These are phyloP conservation scores for Cercospora sp. DNA, from an alignment of 2,329 filamentous ascomycete species.

Conservation along the genomic window DNA sequence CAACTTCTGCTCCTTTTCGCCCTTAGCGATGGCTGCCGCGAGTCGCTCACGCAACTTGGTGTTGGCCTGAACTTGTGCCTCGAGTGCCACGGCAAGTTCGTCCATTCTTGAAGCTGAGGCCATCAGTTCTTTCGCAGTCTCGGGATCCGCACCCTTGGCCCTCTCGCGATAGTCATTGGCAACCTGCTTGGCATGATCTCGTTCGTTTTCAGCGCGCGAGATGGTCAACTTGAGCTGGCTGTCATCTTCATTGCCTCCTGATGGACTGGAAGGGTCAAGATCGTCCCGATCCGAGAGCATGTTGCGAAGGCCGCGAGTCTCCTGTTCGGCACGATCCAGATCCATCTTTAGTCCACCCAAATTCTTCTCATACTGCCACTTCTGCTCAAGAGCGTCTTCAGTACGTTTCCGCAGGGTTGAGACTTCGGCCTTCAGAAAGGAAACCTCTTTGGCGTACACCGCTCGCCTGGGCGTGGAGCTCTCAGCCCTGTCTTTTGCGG, in stretches of 20 bases:
- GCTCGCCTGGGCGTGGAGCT: conserved; percentile 69
- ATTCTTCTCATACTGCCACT: conserved; percentile 93
- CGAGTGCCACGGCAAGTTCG: conserved; percentile 74
- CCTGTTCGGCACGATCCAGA: conserved; percentile 89
- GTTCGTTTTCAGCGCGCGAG: conserved; percentile 67
- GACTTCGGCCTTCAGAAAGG: conserved; percentile 77
- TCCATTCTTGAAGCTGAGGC: conserved; percentile 76
- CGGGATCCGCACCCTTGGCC: conserved; percentile 55
- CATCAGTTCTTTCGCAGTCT: conserved; percentile 60
- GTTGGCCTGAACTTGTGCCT: conserved; percentile 77
- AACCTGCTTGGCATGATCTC: conserved; percentile 69
- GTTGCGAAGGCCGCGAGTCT: conserved; percentile 78
- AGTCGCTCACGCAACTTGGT: conserved; percentile 72
- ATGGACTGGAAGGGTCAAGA: conserved; percentile 52
- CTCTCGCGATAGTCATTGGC: conserved; percentile 62
- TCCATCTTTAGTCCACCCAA: conserved; percentile 91
- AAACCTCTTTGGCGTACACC: conserved; percentile 82
- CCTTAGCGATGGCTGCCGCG: conserved; percentile 74
- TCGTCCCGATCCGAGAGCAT: conserved; percentile 80
- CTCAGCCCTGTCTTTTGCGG: conserved; percentile 70
- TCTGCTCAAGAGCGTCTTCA: conserved; percentile 91
- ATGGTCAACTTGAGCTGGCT: conserved; percentile 64
- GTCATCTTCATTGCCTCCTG: conserved; percentile 29
- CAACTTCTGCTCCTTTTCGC: conserved; percentile 77
- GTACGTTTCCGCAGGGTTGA: conserved; percentile 79